phyloP scores from a whole-genome alignment of 768 basidiomycete genomes.

The Coprinopsis strossmayeri region DNA sequence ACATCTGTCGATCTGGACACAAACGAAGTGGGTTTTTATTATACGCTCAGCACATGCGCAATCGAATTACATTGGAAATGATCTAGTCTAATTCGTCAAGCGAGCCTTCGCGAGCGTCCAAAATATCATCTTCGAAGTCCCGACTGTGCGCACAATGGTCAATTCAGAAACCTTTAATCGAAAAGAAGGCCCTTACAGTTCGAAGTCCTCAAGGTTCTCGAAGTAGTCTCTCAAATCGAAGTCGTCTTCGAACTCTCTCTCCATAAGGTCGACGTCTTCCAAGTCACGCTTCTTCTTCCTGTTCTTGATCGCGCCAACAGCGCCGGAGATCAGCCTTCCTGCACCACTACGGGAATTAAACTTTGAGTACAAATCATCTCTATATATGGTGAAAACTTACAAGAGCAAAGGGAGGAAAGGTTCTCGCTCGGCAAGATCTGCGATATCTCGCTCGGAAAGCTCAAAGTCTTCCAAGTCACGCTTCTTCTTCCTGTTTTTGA shows the following conservation, averaged over 20 bases:
- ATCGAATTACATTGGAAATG: too few relatives aligned
- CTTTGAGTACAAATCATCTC: too few relatives aligned
- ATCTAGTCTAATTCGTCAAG: background rate
- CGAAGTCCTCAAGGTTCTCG: background rate
- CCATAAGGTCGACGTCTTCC: background rate
- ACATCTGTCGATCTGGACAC: too few relatives aligned
- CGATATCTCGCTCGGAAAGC: too few relatives aligned
- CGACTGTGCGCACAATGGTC: background rate
- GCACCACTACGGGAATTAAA: too few relatives aligned
- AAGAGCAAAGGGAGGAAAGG: background rate
- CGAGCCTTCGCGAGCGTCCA: background rate
- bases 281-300: background rate
- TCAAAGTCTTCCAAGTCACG: background rate
- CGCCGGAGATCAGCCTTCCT: background rate
- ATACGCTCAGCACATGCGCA: too few relatives aligned
- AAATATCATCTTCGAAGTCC: background rate
- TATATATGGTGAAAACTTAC: too few relatives aligned
- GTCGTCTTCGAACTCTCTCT: background rate
- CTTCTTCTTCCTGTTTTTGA: background rate
- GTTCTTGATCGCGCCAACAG: too few relatives aligned
- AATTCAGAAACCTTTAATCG: background rate
- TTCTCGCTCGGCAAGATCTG: too few relatives aligned
- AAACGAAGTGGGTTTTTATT: too few relatives aligned
- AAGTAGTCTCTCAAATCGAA: background rate
- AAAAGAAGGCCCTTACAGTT: background rate